A percentile compares a stretch with the other conserved stretches of the same genome.
Conservation (phyloP, 345 rosid genomes). For the Nasturtium officinale region DNA sequence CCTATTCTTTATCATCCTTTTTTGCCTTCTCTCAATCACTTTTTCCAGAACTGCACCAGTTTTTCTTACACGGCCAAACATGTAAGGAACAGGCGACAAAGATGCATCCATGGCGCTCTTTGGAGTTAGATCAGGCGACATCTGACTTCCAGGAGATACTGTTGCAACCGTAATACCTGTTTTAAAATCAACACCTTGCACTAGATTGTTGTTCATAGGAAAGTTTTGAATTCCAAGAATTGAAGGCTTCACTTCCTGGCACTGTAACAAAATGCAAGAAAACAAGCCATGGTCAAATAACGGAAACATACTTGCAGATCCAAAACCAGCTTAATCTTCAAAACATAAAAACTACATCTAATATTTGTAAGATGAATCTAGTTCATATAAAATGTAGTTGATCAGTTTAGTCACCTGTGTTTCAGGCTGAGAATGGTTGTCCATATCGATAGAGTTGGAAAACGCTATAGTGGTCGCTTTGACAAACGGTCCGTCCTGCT, state of each 20-base stretch:
- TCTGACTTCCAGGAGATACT: slow-evolving; percentile 71
- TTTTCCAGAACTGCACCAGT: slow-evolving; percentile 72
- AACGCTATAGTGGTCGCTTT: slow-evolving; percentile 60
- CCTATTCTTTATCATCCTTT: slow-evolving; percentile 97
- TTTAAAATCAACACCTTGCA: slow-evolving; percentile 55
- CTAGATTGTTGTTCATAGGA: slow-evolving; percentile 50
- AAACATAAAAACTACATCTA: slow-evolving; percentile 49
- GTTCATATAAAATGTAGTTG: neutral
- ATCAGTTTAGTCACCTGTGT: slow-evolving; percentile 37
- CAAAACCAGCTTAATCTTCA: slow-evolving; percentile 39
- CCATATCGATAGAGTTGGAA: slow-evolving; percentile 33
- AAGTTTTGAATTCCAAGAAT: slow-evolving; percentile 59
- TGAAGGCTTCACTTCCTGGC: slow-evolving; percentile 68
- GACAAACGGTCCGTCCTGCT: slow-evolving; percentile 56
- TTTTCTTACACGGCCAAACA: slow-evolving; percentile 78
- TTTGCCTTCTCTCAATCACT: slow-evolving; percentile 96
- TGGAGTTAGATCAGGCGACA: slow-evolving; percentile 76
- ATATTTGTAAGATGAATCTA: neutral
- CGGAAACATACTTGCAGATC: slow-evolving; percentile 14
- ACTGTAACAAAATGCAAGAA: slow-evolving; percentile 4
- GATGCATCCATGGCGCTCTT: slow-evolving; percentile 84
- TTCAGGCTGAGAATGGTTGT: slow-evolving; percentile 18
- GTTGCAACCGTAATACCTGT: slow-evolving; percentile 50
- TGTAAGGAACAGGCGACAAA: slow-evolving; percentile 73
- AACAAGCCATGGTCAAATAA: slow-evolving; percentile 12